Conservation (phyloP, 2,329 filamentous ascomycete species). For the Metarhizium album region DNA sequence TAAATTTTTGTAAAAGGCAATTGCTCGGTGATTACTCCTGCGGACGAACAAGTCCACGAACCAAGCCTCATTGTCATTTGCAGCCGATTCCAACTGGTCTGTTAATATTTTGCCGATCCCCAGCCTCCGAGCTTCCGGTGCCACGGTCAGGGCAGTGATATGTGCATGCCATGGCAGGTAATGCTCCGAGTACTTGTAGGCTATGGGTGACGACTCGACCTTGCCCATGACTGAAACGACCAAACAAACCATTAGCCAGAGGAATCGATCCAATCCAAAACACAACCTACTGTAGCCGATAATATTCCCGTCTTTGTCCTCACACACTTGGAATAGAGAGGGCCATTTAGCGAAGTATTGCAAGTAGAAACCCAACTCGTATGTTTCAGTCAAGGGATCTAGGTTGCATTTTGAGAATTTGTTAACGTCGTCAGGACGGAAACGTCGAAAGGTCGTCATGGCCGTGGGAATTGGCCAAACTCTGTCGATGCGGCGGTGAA, state of each 20-base stretch:
- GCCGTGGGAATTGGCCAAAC: not conserved
- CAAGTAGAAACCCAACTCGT: constrained; percentile 89
- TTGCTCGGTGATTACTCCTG: constrained; percentile 76
- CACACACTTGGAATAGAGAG: constrained; percentile 83
- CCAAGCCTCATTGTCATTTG: constrained; percentile 76
- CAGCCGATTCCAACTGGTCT: constrained; percentile 68
- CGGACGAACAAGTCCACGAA: constrained; percentile 95
- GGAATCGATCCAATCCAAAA: constrained; percentile 4
- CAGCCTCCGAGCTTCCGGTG: constrained; percentile 72
- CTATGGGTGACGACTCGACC: constrained; percentile 74
- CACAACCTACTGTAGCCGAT: constrained; percentile 74
- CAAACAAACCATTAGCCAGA: constrained; percentile 16
- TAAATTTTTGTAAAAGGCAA: constrained; percentile 80
- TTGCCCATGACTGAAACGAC: constrained; percentile 81
- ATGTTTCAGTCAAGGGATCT: constrained; percentile 94
- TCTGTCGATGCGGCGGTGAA: not conserved
- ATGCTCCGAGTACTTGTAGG: constrained; percentile 66
- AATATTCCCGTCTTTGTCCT: constrained; percentile 77
- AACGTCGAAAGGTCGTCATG: constrained; percentile 80
- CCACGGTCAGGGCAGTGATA: constrained; percentile 89
- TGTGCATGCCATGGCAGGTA: constrained; percentile 99
- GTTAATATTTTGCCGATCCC: constrained; percentile 81
- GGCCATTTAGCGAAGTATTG: constrained; percentile 96
- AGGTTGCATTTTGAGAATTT: constrained; percentile 91
- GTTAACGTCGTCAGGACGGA: constrained; percentile 75